A percentile compares a stretch with the other conserved stretches of the same genome.
Conservation (phyloP, 306 rosid species). For the Styphnolobium japonicum region DNA sequence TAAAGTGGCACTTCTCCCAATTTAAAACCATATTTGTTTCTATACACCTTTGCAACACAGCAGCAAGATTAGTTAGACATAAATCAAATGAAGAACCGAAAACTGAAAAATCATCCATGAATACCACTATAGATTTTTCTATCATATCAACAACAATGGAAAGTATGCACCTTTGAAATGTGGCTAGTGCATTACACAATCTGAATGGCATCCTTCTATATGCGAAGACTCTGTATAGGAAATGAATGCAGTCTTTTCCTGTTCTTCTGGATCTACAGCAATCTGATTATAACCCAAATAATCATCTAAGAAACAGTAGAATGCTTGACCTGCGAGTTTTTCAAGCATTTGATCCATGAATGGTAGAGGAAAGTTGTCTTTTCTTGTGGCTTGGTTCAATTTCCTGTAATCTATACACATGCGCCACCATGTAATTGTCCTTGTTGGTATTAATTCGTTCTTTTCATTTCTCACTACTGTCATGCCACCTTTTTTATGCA, state of each 20-base stretch:
- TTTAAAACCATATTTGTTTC: too few relatives aligned
- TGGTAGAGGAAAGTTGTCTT: not conserved
- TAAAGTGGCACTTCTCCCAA: too few relatives aligned
- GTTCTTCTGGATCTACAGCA: not conserved
- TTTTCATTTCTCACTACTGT: not conserved
- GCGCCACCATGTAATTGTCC: not conserved
- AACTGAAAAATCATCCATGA: not conserved
- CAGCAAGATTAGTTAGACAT: too few relatives aligned
- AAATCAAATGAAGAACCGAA: too few relatives aligned
- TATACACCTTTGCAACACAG: too few relatives aligned
- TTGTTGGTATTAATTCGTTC: not conserved
- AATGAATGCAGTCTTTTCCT: not conserved
- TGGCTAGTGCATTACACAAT: too few relatives aligned
- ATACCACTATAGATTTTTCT: not conserved
- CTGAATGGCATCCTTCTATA: too few relatives aligned
- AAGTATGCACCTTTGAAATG: not conserved
- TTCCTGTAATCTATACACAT: not conserved
- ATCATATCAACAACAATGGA: not conserved
- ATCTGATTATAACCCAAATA: not conserved
- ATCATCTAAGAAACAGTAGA: not conserved
- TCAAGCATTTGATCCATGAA: too few relatives aligned
- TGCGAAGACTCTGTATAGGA: not conserved
- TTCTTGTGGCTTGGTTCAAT: not conserved
- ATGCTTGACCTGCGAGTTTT: not conserved
- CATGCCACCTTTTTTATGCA: not conserved